Conservation (phyloP, 192 early-diverging fungal species). For the Piromyces finnis region DNA sequence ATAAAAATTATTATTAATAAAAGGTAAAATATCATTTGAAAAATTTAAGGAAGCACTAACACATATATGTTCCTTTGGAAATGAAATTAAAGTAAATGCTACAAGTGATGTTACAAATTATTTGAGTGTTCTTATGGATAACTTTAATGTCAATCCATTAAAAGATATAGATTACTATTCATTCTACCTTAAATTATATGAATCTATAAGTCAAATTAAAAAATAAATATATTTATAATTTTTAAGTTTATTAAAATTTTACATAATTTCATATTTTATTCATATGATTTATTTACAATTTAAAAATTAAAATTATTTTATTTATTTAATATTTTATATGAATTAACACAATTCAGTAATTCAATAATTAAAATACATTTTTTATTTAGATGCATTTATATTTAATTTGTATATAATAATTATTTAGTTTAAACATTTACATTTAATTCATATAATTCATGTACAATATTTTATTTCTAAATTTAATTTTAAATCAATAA, state of each 20-base stretch:
- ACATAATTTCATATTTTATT: no score
- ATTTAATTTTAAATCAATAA: no score
- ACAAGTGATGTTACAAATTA: not conserved
- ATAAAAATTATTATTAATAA: not conserved
- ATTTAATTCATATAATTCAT: no score
- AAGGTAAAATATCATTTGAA: not conserved
- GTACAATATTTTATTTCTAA: no score
- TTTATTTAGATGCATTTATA: no score
- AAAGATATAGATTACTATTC: not conserved
- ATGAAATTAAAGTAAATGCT: not conserved
- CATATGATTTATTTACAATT: no score
- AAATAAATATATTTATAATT: not conserved
- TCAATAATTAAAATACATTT: no score
- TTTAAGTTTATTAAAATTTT: not conserved
- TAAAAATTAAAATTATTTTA: no score
- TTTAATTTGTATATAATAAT: no score
- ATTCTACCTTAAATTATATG: not conserved
- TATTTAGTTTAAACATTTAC: no score
- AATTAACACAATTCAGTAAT: no score
- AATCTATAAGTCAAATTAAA: not conserved
- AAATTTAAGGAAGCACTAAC: not conserved
- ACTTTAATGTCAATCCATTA: not conserved
- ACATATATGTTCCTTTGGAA: not conserved
- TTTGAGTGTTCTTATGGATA: not conserved
- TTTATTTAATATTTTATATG: no score